Base-by-base conservation (phyloP, 306 rosid species). In the Trifolium pratense region DNA sequence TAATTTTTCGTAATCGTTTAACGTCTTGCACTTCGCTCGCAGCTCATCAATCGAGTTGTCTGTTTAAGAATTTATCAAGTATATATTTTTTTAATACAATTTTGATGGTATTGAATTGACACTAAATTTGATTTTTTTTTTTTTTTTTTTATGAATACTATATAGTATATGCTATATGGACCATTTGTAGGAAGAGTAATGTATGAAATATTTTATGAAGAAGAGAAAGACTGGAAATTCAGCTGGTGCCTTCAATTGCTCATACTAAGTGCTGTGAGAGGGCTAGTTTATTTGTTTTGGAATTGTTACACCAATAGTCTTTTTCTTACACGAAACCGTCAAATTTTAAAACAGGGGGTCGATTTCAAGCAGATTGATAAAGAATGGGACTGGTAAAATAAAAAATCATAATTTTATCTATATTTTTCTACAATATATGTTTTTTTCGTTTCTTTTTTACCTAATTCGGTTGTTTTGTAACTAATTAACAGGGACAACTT, bases 331-430 rank as follows among this genome's bases (percentile, higher is more conserved):
- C 73, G 95, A 80, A 92, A 80, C 39, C 81, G 85, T 3, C 60
- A 80, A 53, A 89, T 92, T 81, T 42, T 87, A 13, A 79, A 83
- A 40, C 78, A 84, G 23, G 98, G 96, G 3, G 76, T 87, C 56
- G 98, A 90, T 86, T 92, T 92, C 93, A 89, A 90, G 68, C 98
- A 92, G 79, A 67, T 92, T 77, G 96, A 92, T 81, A 78, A 55
- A 43, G 86, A 82, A 68, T 82, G 86, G 86, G 80, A 92, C 71
- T 90, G 98, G 97, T 92, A 82, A 71, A 7, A 7, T 1, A 21
- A 7, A 3, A 56, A 20, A 53, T 9, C 31, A 45, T 8, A 36
- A 6, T 36, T 36, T 2, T 1, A 36, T 36, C 0, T 6, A 1
- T 36, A 8, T 7, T 36, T 34, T 34, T 34, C 2, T 6, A 7